Conservation (phyloP, 2,329 filamentous ascomycete species). For the Cucurbitaria berberidis region DNA sequence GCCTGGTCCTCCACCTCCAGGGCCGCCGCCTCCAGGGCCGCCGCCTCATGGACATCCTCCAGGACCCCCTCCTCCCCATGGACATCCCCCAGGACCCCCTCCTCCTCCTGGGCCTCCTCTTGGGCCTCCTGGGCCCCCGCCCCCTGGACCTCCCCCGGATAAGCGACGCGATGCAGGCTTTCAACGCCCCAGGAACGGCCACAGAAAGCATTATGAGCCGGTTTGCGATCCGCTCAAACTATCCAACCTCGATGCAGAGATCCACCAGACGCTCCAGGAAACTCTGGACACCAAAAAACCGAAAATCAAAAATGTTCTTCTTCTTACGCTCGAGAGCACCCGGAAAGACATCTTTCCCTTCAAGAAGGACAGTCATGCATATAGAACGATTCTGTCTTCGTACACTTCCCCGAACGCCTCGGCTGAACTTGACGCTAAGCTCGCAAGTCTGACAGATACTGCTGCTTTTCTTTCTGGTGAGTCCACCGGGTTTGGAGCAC, state of each 20-base stretch:
- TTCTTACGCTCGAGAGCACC: constrained; percentile 23
- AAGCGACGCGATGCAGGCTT: neutral
- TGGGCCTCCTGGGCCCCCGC: neutral
- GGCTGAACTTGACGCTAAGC: constrained; percentile 14
- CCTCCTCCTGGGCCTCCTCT: neutral
- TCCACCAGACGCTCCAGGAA: constrained; percentile 2
- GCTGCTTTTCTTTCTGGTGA: constrained; percentile 18
- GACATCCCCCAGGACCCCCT: neutral
- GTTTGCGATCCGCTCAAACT: constrained; percentile 18
- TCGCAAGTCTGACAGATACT: constrained; percentile 11
- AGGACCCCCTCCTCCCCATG: neutral
- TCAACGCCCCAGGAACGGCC: neutral
- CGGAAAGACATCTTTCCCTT: constrained; percentile 24
- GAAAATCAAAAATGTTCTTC: constrained; percentile 19
- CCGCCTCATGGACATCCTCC: neutral
- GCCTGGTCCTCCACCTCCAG: neutral
- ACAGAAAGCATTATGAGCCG: constrained; percentile 7
- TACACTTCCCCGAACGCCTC: constrained; percentile 11
- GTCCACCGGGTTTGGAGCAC: constrained; percentile 7
- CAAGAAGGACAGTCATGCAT: constrained; percentile 18
- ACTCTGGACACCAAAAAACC: constrained; percentile 10
- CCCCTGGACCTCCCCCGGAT: neutral
- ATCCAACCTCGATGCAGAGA: constrained; percentile 18
- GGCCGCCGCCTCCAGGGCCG: neutral
- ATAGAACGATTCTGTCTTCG: constrained; percentile 15